Conservation (phyloP, 306 rosid species). For the Trifolium repens region DNA sequence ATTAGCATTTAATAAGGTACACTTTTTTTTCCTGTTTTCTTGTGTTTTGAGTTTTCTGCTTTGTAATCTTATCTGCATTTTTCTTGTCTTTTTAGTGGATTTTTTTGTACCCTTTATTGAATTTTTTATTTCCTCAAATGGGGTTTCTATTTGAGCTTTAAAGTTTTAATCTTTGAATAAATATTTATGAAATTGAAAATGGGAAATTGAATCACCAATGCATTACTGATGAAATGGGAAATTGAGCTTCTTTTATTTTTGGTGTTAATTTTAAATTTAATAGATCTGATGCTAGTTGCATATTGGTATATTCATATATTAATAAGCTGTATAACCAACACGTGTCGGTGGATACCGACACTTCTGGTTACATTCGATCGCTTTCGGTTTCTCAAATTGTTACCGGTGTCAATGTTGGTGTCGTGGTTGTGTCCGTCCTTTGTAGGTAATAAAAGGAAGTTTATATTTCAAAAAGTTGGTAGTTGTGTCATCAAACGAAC, state of each 20-base stretch:
- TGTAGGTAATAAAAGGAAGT: neutral
- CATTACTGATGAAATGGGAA: constrained; percentile 20
- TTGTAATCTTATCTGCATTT: constrained; percentile 28
- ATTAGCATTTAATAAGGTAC: constrained; percentile 62
- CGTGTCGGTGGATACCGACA: neutral
- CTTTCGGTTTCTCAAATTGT: neutral
- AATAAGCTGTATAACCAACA: too few species aligned
- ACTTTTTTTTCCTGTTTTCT: neutral
- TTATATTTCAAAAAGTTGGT: constrained; percentile 10
- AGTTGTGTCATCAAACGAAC: constrained; percentile 13
- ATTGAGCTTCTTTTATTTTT: constrained; percentile 2
- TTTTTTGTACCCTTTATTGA: neutral
- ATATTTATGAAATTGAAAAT: constrained; percentile 15
- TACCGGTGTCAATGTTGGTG: neutral
- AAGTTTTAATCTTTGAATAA: constrained; percentile 34
- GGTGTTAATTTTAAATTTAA: neutral
- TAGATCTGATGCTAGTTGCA: constrained; percentile 31
- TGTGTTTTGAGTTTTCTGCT: neutral
- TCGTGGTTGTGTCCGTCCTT: neutral
- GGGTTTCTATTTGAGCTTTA: constrained; percentile 3
- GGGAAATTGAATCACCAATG: constrained; percentile 22
- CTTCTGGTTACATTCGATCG: neutral
- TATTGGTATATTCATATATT: neutral
- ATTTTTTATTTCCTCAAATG: neutral
- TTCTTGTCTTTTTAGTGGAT: constrained; percentile 3